phyloP scores from a whole-genome alignment of 257 asterid genomes.

The Buddleja alternifolia region DNA sequence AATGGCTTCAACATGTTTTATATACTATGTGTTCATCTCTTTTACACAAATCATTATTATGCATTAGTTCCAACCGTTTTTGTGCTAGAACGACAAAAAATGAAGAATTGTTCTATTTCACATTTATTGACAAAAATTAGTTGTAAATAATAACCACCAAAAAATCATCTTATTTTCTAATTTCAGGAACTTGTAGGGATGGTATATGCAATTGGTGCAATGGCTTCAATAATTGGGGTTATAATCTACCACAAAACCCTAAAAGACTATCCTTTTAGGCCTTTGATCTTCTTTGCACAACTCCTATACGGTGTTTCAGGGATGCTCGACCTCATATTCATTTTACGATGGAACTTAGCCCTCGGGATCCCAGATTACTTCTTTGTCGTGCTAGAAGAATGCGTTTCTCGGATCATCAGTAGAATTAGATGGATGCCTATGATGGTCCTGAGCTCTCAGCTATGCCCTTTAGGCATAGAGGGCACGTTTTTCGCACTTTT shows the following conservation, averaged over 20 bases:
- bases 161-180: too few relatives aligned
- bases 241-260: constrained; percentile 70
- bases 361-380: constrained; percentile 68
- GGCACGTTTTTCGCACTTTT: constrained; percentile 72
- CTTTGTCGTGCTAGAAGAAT: constrained; percentile 55
- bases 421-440: constrained; percentile 77
- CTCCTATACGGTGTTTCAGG: constrained; percentile 54
- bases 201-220: constrained; percentile 68
- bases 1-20: too few relatives aligned
- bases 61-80: too few relatives aligned
- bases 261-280: constrained; percentile 58
- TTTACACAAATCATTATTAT: too few relatives aligned
- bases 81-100: too few relatives aligned
- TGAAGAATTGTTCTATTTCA: too few relatives aligned
- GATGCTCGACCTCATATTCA: constrained; percentile 60
- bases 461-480: constrained; percentile 70
- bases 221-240: constrained; percentile 73
- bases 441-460: constrained; percentile 66
- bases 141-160: too few relatives aligned
- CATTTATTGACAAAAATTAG: too few relatives aligned
- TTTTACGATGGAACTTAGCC: constrained; percentile 57
- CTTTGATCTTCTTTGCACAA: constrained; percentile 54
- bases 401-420: constrained; percentile 48
- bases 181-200: constrained; percentile 76
- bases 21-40: too few relatives aligned